These are phyloP conservation scores for Suillus subalutaceus DNA, from an alignment of 768 basidiomycete genomes.

Conservation along the genomic window DNA sequence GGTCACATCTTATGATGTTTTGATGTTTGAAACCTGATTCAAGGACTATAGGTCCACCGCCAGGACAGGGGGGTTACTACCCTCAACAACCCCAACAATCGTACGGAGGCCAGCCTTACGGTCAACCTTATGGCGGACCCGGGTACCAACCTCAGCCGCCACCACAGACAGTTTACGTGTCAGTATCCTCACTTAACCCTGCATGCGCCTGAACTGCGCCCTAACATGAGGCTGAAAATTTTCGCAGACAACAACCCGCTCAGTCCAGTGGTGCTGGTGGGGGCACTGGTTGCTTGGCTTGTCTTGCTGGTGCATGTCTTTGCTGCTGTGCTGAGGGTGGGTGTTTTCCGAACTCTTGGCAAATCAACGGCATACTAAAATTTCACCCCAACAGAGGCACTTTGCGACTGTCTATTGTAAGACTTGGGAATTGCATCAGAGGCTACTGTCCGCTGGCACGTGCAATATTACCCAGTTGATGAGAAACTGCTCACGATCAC, in stretches of 20 bases:
- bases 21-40: conserved; percentile 4
- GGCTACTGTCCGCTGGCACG: conserved; percentile 16
- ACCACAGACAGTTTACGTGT: conserved; percentile 87
- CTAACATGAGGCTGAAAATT: conserved; percentile 7
- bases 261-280: conserved; percentile 39
- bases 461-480: conserved; percentile 17
- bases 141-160: conserved; percentile 62
- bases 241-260: conserved; percentile 42
- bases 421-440: conserved; percentile 11
- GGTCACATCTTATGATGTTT: conserved; percentile 15
- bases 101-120: conserved; percentile 55
- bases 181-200: conserved; percentile 30
- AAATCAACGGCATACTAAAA: not conserved
- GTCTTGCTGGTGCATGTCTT: conserved; percentile 48
- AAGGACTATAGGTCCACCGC: conserved; percentile 47
- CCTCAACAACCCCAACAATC: conserved; percentile 74
- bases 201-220: not conserved
- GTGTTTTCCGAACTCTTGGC: conserved; percentile 21
- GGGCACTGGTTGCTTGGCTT: conserved; percentile 44
- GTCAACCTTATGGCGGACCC: conserved; percentile 39
- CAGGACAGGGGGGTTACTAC: conserved; percentile 71
- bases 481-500: conserved; percentile 14
- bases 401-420: conserved; percentile 73
- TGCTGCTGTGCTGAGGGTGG: conserved; percentile 57
- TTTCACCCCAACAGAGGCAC: conserved; percentile 45